Evolutionary conservation across 805 yeast species (phyloP).

Genomic region (Ogataea allantospora): DNA sequence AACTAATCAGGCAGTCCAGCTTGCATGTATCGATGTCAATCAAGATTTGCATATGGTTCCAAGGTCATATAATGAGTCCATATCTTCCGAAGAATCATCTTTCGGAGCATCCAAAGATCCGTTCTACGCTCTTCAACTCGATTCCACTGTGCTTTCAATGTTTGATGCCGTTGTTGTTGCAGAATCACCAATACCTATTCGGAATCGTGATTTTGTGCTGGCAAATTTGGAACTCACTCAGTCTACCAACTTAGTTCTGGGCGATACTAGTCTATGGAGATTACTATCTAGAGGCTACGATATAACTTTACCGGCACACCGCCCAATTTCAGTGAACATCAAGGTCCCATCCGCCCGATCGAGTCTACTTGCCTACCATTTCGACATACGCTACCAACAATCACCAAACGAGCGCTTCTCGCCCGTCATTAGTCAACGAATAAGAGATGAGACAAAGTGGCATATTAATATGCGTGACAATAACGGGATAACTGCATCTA

Average conservation of each 20-base stretch:
- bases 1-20: constrained; percentile 37
- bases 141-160: constrained; percentile 36
- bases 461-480: constrained; percentile 49
- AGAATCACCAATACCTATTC: constrained; percentile 27
- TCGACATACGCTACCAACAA: constrained; percentile 31
- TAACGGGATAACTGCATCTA: constrained; percentile 38
- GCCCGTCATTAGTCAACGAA: constrained; percentile 69
- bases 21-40: constrained; percentile 48
- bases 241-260: constrained; percentile 24
- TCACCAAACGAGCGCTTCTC: constrained; percentile 40
- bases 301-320: constrained; percentile 40
- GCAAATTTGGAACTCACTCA: constrained; percentile 36
- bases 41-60: constrained; percentile 47
- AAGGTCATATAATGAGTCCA: constrained; percentile 39
- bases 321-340: constrained; percentile 47
- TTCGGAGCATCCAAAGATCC: constrained; percentile 49
- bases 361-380: constrained; percentile 53
- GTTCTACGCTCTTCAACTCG: constrained; percentile 46
- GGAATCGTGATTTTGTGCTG: constrained; percentile 34
- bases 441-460: constrained; percentile 77
- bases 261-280: constrained; percentile 36
- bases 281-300: constrained; percentile 40
- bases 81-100: constrained; percentile 51
- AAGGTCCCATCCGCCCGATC: constrained; percentile 59
- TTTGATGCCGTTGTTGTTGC: constrained; percentile 54